Evolutionary conservation across 2,329 filamentous ascomycete species (phyloP), one percentile per base, ranked within the genome.

Genomic region (Pochonia chlamydosporia): DNA sequence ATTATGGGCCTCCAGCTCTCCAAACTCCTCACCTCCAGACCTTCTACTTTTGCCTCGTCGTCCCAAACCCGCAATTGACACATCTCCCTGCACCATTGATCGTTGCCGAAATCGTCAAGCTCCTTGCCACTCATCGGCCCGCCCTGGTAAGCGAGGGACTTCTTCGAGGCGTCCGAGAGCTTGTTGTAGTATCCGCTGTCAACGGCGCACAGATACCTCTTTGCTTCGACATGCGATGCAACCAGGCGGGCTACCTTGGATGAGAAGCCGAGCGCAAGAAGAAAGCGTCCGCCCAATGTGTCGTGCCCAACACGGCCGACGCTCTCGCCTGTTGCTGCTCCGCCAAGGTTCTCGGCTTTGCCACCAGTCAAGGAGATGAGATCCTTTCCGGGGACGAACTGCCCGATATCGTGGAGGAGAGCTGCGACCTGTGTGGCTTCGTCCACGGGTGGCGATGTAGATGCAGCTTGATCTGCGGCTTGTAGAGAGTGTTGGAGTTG

Each of bases 401-500:
- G 53, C 16, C 53, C 53, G 37, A 55, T 50, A 33, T 55, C 53
- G 31, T 55, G 53, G 2, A 55, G 49, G 4, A 55, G 49, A 3
- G 53, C 53, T n/a, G 53, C 53, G 28, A 55, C 44, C n/a, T 52
- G 53, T 3, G 53, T 55, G 8, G 42, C 43, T 33, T 55, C 51
- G 39, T 55, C 53, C n/a, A 53, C 53, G 9, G 51, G 36, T 11
- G 53, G 51, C 4, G 47, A 43, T 2, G 46, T 21, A 8, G 9
- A 10, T 23, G 53, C 49, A 25, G 53, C 53, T 33, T 43, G 51
- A 7, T 43, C 44, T 7, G 51, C 53, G 21, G 47, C 48, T 35
- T 55, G 53, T 0, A 55, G 49, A 14, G 51, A 52, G 36, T 55
- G 53, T 28, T 55, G 49, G 0, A 55, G 46, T n/a, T 55, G 53